phyloP scores from a whole-genome alignment of 2,329 filamentous ascomycete species.

The Phialophora verrucosa region DNA sequence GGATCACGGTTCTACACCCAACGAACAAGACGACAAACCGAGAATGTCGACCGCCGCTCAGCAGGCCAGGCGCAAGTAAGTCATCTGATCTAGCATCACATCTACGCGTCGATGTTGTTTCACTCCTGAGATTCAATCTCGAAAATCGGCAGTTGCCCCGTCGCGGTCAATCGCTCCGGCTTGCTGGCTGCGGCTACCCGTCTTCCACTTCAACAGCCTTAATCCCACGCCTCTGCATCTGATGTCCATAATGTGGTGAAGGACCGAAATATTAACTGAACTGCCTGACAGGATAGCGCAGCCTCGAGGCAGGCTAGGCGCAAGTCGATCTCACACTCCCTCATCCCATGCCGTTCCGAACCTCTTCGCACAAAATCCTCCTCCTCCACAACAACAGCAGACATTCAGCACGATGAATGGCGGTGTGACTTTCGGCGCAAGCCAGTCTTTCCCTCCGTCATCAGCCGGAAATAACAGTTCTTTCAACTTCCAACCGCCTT shows the following conservation, averaged over 20 bases:
- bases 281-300: conserved; percentile 29
- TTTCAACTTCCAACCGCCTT: conserved; percentile 35
- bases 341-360: conserved; percentile 19
- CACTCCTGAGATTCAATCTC: conserved; percentile 14
- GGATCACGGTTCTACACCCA: conserved; percentile 36
- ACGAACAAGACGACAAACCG: conserved; percentile 47
- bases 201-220: conserved; percentile 6
- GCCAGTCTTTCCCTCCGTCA: conserved; percentile 29
- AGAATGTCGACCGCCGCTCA: conserved; percentile 61
- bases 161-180: conserved; percentile 4
- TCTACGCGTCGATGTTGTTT: background rate
- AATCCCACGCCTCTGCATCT: background rate
- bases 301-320: conserved; percentile 31
- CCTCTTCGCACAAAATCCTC: conserved; percentile 22
- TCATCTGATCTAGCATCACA: conserved; percentile 37
- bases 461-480: conserved; percentile 23
- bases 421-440: conserved; percentile 28
- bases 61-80: conserved; percentile 61
- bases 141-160: conserved; percentile 11
- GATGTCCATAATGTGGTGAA: background rate
- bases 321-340: conserved; percentile 28
- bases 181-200: conserved; percentile 8
- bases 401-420: conserved; percentile 28
- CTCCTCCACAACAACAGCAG: conserved; percentile 28
- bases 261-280: conserved; percentile 19